Conservation (phyloP, 805 yeast species). For the Sugiyamaella qingdaonensis region DNA sequence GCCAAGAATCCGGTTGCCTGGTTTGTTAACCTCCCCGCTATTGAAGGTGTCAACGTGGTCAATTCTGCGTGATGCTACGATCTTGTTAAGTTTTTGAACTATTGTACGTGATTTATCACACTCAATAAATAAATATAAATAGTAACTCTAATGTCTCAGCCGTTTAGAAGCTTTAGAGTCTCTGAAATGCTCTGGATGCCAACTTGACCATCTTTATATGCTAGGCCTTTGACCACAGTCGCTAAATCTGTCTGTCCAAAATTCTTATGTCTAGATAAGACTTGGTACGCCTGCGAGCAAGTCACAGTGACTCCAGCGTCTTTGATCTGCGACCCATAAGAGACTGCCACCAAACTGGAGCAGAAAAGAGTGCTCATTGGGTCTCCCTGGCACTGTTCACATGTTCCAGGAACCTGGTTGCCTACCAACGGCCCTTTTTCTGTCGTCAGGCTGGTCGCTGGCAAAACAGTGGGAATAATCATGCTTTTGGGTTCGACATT, state of each 20-base stretch:
- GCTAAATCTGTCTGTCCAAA: conserved; percentile 61
- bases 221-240: conserved; percentile 58
- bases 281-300: conserved; percentile 72
- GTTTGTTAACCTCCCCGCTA: conserved; percentile 82
- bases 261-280: conserved; percentile 64
- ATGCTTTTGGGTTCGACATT: neutral
- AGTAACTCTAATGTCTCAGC: neutral
- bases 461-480: neutral
- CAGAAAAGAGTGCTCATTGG: conserved; percentile 88
- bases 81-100: neutral
- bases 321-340: neutral
- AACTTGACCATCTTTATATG: conserved; percentile 71
- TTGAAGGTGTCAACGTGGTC: conserved; percentile 48
- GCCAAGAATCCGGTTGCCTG: conserved; percentile 54
- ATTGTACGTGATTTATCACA: too few relatives aligned
- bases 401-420: conserved; percentile 48
- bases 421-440: too few relatives aligned
- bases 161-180: conserved; percentile 46
- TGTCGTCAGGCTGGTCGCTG: neutral
- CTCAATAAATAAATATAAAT: neutral
- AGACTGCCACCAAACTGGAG: conserved; percentile 39
- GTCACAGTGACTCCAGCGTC: conserved; percentile 55
- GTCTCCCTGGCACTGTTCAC: conserved; percentile 75
- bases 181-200: conserved; percentile 73
- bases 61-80: conserved; percentile 3